Evolutionary conservation across 495 filamentous ascomycete genomes (phyloP), one percentile per base, ranked within the genome.

Genomic region (Cladorrhinum samala): DNA sequence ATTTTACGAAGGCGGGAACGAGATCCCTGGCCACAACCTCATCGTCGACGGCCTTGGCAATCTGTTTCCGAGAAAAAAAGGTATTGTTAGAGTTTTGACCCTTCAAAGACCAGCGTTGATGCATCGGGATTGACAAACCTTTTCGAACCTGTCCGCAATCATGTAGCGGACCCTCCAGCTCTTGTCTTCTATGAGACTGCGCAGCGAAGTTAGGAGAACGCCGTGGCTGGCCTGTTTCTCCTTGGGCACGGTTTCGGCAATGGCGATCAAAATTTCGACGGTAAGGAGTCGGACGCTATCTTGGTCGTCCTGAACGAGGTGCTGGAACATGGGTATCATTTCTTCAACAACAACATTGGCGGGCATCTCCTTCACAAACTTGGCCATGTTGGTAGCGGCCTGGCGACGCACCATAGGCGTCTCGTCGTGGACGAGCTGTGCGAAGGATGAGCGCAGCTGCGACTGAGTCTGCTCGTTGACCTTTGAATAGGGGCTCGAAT

Each of bases 141-240:
- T 97, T 70, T 97, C 93, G 63, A 95, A 98, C 71, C 90, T 80
- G 70, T 98, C 93, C 24, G 94, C 93, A 54, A 98, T 94, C 94
- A 97, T 98, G 69, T 97, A 98, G 67, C 93, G 81, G 46, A 98
- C 93, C 60, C 93, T 83, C 93, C 93, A 98, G 73, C 94, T 96
- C 78, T 96, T 96, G 68, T 98, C 93, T 64, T 96, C 91, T 71
- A 97, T 96, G 57, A 98, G 72, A 71, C 78, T 93, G 58, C 93
- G 85, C 64, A 98, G 71, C 48, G 93, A 90, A 18, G 87, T 90
- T 61, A 98, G 76, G 52, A 98, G 73, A 42, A 96, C 88, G 38
- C 90, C 91, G 67, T 97, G 92, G 76, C 91, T 96, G 36, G 87
- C 84, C 71, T 97, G 94, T 64, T 97, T 91, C 64, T 97, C 93